Percentiles rank a stretch among this genome's conserved stretches.
Evolutionary conservation across 1,139 yeast species (phyloP).

Genomic region (Entelexis paramagnoliae): DNA sequence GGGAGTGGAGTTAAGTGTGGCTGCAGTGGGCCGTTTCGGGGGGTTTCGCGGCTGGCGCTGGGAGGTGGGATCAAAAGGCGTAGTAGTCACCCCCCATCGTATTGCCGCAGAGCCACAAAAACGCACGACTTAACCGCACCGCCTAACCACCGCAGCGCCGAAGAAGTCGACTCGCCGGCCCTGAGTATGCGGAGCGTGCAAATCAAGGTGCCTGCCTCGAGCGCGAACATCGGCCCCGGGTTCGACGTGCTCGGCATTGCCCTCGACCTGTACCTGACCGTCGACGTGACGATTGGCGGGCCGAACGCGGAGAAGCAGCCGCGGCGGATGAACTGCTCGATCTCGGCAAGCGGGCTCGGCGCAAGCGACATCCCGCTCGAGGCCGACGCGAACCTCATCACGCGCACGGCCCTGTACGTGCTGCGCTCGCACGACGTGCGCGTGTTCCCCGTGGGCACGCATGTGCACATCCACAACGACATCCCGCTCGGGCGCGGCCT

Average conservation of each 20-base stretch:
- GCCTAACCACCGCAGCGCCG: too few species aligned
- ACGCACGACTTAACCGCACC: too few species aligned
- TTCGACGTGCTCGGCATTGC: slow-evolving; percentile 94
- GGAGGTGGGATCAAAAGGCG: slow-evolving; percentile 6
- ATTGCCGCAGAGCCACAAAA: too few species aligned
- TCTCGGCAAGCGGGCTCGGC: slow-evolving; percentile 69
- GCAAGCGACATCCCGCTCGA: slow-evolving; percentile 65
- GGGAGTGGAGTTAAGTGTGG: background rate
- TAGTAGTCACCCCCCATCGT: too few species aligned
- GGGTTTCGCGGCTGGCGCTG: too few species aligned
- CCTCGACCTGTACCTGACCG: slow-evolving; percentile 57
- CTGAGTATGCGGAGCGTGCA: slow-evolving; percentile 23
- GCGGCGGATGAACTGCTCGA: slow-evolving; percentile 48
- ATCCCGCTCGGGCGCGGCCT: slow-evolving; percentile 94
- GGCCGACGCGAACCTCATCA: slow-evolving; percentile 71
- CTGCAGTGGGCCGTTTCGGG: too few species aligned
- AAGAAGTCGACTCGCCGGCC: too few species aligned
- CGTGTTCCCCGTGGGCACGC: slow-evolving; percentile 76
- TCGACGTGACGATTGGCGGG: slow-evolving; percentile 56
- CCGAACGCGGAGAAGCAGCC: slow-evolving; percentile 41
- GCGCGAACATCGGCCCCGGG: slow-evolving; percentile 97
- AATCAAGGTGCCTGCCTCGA: slow-evolving; percentile 73
- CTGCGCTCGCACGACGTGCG: slow-evolving; percentile 68
- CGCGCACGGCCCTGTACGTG: slow-evolving; percentile 86
- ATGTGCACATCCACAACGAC: slow-evolving; percentile 70